Conservation (phyloP, 108 stramenopile genomes). For the Chaetoceros muelleri region DNA sequence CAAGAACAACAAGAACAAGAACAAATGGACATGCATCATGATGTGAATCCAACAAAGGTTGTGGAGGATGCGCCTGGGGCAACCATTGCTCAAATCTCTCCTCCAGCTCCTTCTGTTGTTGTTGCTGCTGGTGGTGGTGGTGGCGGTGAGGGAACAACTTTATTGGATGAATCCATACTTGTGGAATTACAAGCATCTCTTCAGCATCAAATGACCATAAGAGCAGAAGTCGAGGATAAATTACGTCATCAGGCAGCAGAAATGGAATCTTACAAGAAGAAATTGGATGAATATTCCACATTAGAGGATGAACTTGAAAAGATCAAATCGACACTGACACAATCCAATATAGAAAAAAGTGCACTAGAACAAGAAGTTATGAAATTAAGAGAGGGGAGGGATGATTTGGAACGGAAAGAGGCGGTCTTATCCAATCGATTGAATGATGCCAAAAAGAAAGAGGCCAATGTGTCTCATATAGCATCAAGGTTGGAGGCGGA, state of each 20-base stretch:
- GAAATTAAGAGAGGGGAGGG: slow-evolving; percentile 40
- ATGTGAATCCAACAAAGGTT: too few species aligned
- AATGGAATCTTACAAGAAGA: slow-evolving; percentile 1
- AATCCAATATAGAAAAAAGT: slow-evolving; percentile 17
- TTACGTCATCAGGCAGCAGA: not conserved
- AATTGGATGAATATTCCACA: slow-evolving; percentile 3
- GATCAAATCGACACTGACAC: slow-evolving; percentile 18
- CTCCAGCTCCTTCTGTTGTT: too few species aligned
- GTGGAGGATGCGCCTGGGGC: too few species aligned
- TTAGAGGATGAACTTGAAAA: slow-evolving; percentile 33
- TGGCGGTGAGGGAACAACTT: too few species aligned
- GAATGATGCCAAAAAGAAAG: slow-evolving; percentile 70
- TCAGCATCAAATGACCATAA: slow-evolving; percentile 41
- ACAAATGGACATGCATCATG: too few species aligned
- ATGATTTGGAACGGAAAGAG: slow-evolving; percentile 59
- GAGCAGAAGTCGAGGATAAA: slow-evolving; percentile 34
- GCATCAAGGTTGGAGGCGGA: slow-evolving; percentile 55
- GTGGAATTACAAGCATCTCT: slow-evolving; percentile 52
- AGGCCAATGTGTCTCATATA: slow-evolving; percentile 43
- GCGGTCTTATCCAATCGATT: slow-evolving; percentile 48
- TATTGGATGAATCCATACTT: too few species aligned
- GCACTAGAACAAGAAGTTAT: slow-evolving; percentile 24
- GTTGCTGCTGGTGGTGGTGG: too few species aligned
- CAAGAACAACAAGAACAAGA: too few species aligned
- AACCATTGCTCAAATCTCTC: too few species aligned